Evolutionary conservation across 176 grass and related monocot genomes (phyloP).

Genomic region (Chloris gayana): DNA sequence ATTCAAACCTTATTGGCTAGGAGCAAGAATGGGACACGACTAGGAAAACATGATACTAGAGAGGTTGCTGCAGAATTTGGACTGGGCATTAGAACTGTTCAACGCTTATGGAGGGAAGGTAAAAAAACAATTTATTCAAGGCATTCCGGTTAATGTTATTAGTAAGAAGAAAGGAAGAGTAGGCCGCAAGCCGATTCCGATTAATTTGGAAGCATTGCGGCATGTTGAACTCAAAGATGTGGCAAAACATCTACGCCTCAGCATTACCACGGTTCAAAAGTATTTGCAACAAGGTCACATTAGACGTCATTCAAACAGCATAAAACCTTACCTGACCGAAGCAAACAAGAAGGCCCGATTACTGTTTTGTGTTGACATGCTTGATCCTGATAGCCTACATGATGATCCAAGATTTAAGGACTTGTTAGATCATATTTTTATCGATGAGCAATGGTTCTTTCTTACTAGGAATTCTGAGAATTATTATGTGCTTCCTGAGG

Average conservation of each 20-base stretch:
- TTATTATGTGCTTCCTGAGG: no score
- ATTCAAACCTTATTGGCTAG: no score
- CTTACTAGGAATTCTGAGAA: background rate
- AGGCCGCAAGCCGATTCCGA: background rate
- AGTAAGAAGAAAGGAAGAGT: background rate
- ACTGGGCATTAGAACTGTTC: background rate
- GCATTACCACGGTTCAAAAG: background rate
- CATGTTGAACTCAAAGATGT: background rate
- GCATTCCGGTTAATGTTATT: background rate
- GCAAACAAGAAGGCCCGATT: background rate
- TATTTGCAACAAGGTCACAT: background rate
- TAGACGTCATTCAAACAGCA: background rate
- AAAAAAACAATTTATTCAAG: background rate
- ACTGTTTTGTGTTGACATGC: background rate
- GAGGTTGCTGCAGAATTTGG: background rate
- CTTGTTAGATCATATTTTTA: background rate
- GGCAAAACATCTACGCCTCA: background rate
- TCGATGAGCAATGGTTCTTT: background rate
- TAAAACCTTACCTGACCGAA: background rate
- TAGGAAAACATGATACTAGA: no score
- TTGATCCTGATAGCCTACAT: background rate
- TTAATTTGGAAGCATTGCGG: background rate
- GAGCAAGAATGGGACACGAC: no score
- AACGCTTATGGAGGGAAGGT: background rate
- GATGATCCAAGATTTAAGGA: background rate